Base-by-base conservation (phyloP, 352 stramenopile species). In the Phytopythium aichiense region DNA sequence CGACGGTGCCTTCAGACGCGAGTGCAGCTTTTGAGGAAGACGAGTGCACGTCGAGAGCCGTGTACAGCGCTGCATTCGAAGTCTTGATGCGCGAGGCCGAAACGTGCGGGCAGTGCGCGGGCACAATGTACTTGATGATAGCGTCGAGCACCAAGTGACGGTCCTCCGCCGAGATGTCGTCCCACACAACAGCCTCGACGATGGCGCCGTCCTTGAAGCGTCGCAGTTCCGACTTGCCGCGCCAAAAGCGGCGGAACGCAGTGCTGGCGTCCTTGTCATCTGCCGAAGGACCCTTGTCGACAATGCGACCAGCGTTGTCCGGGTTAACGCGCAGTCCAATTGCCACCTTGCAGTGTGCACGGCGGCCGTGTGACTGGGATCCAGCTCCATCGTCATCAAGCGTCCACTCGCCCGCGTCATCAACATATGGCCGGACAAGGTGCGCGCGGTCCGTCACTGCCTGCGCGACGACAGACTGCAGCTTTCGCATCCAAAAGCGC, bases 181-280 rank as follows among this genome's bases (percentile, higher is more conserved):
- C 85, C 90, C 90, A 97, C 16, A 97, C 88, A 5, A 97, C 83
- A 2, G 89, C 84, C 61, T 97, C 90, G 13, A 96, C 63, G 52
- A 97, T 97, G 23, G 89, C 76, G 7, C 90, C 89, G 58, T 97
- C 89, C 59, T 95, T 95, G 66, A 97, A 97, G 13, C 90, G 85
- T 55, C 91, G 87, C 35, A 98, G 63, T 64, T 98, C 89, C 0
- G 87, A 86, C 64, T 94, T 93, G 35, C 73, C 66, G 18, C 88
- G 89, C 92, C 92, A 98, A 56, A 98, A 97, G 15, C 71, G 65
- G 56, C 89, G 88, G 75, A 97, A 98, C 42, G 75, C 63, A 8
- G 67, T 54, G 28, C 87, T 90, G 15, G 68, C 76, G 9, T 66
- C 58, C 45, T 82, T 89, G 66, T 97, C 81, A n/a, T 97, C 90